phyloP scores from a whole-genome alignment of 2,329 filamentous ascomycete genomes.

The Ploettnerulaceae sp. region DNA sequence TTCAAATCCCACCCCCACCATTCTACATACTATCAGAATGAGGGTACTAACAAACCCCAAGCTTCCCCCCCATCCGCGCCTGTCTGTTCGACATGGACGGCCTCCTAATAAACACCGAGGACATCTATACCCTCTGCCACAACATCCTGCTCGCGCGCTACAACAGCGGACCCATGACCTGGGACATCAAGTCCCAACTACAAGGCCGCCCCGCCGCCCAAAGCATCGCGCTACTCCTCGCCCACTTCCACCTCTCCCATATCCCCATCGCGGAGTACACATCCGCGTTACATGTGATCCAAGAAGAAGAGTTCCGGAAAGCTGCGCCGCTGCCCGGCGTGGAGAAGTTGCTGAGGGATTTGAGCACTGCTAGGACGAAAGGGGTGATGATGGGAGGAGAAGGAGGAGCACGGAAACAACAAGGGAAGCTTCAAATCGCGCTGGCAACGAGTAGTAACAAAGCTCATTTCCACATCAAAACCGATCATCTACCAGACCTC shows the following conservation, averaged over 20 bases:
- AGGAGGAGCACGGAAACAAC: no score
- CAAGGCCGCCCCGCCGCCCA: conserved; percentile 31
- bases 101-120: conserved; percentile 89
- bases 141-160: conserved; percentile 78
- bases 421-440: conserved; percentile 61
- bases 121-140: conserved; percentile 76
- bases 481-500: conserved; percentile 48
- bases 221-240: conserved; percentile 58
- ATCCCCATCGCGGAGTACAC: conserved; percentile 62
- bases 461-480: conserved; percentile 37
- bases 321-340: conserved; percentile 76
- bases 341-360: conserved; percentile 55
- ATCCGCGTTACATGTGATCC: conserved; percentile 54
- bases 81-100: conserved; percentile 99
- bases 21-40: background rate
- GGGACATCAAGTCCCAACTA: conserved; percentile 87
- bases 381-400: no score
- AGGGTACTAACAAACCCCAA: conserved; percentile 36
- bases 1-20: background rate
- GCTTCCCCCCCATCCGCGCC: conserved; percentile 75
- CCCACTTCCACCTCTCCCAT: conserved; percentile 74
- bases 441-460: conserved; percentile 68
- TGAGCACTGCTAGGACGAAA: conserved; percentile 36
- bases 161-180: conserved; percentile 68
- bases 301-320: conserved; percentile 65